Conservation (phyloP, 2,329 filamentous ascomycete genomes). For the Leptographium lundbergii region DNA sequence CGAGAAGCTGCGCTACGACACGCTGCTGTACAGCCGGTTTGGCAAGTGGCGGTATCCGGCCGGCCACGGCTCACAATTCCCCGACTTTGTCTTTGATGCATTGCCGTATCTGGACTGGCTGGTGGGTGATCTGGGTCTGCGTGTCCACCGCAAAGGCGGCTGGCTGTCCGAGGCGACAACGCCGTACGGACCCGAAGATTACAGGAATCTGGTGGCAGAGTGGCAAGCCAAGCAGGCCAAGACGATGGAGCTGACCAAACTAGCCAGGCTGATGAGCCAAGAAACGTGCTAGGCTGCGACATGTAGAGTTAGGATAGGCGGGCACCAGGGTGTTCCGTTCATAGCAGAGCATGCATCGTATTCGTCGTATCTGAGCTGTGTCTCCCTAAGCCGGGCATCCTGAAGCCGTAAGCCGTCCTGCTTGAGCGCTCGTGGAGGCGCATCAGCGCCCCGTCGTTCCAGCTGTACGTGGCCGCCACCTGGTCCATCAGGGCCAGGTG, state of each 20-base stretch:
- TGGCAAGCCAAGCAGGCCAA: constrained; percentile 19
- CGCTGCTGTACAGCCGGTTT: constrained; percentile 54
- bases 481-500: constrained; percentile 33
- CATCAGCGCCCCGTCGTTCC: constrained; percentile 26
- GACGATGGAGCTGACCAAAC: constrained; percentile 12
- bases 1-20: constrained; percentile 34
- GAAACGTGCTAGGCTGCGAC: background rate
- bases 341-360: background rate
- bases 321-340: background rate
- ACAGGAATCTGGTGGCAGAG: constrained; percentile 38
- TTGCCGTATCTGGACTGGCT: constrained; percentile 62
- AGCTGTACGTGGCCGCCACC: constrained; percentile 28
- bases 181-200: constrained; percentile 48
- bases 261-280: background rate
- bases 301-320: background rate
- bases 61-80: constrained; percentile 48
- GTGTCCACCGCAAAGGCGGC: constrained; percentile 40
- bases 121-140: constrained; percentile 51
- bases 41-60: constrained; percentile 56
- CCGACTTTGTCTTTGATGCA: constrained; percentile 65
- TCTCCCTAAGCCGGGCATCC: too few species aligned
- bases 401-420: too few species aligned
- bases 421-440: constrained; percentile 22
- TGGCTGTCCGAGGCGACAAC: constrained; percentile 37
- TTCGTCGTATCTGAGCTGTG: too few species aligned